Evolutionary conservation across 179 eudicot species (phyloP), one percentile per base, ranked within the genome.

Genomic region (Vitellaria paradoxa): DNA sequence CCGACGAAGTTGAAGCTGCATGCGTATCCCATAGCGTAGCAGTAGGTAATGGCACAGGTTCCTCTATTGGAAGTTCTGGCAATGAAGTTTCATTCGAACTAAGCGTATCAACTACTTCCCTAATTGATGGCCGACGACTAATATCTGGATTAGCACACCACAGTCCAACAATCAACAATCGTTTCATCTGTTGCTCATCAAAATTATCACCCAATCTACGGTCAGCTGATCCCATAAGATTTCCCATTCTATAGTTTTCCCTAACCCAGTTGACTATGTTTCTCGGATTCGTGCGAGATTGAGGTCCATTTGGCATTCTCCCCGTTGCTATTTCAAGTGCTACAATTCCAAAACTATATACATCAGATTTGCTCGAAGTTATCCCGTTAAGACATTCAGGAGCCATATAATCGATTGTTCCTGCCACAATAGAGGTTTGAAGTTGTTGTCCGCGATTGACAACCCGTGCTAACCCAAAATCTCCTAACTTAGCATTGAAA

Each of bases 401-500:
- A 20, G 75, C 75, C 76, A 78, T 70, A 30, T 78, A 78, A 8
- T 55, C 75, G 67, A 66, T 23, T 0, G 82, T 79, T n/a, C 82
- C 82, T 0, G 78, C 78, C 68, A 68, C 20, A 12, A 46, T 21
- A 7, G 82, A 74, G 14, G 78, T 74, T 74, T 79, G 68, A 7
- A 50, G n/a, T 42, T 69, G 75, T 40, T 59, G 47, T 53, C 60
- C 82, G 17, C 75, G 82, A 37, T 80, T 63, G 42, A 62, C 59
- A 30, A 80, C 30, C 50, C 76, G 70, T 6, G 80, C 81, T 37
- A 78, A 72, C 12, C 81, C 76, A 53, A 78, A 71, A 56, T 78
- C 81, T 37, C 81, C 81, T 57, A 63, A 72, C 50, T 78, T 57
- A 21, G 75, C 79, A 52, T 49, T 75, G 67, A 80, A 80, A 42